Evolutionary conservation across 305 asterid species (phyloP).

Genomic region (Striga hermonthica): DNA sequence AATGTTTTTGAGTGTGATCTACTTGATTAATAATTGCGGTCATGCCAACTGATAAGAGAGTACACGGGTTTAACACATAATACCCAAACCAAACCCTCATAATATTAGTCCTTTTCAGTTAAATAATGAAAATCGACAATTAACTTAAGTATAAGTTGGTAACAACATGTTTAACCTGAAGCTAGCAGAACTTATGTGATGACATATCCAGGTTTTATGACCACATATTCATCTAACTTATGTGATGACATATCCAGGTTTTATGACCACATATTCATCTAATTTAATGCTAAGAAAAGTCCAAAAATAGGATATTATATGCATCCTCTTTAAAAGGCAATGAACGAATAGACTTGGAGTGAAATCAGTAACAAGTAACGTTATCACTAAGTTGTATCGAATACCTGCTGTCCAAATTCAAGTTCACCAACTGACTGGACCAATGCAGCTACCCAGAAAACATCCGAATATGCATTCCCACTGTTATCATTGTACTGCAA

Average conservation of each 20-base stretch:
- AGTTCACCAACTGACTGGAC: constrained; percentile 93
- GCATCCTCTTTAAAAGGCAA: background rate
- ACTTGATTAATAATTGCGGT: too few species aligned
- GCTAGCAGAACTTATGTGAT: background rate
- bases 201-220: background rate
- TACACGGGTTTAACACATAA: too few species aligned
- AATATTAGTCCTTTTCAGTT: too few species aligned
- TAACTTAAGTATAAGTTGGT: background rate
- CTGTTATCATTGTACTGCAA: constrained; percentile 89
- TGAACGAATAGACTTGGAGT: background rate
- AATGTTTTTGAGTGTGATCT: too few species aligned
- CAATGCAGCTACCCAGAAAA: constrained; percentile 93
- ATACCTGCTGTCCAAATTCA: constrained; percentile 93
- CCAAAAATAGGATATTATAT: background rate
- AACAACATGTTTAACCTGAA: background rate
- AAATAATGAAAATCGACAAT: background rate
- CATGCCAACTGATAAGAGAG: too few species aligned
- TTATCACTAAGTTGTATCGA: constrained; percentile 7
- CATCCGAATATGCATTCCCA: constrained; percentile 91
- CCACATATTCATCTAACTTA: background rate
- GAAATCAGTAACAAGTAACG: constrained; percentile 2
- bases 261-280: background rate
- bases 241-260: background rate
- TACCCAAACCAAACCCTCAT: too few species aligned
- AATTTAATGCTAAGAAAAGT: background rate